Evolutionary conservation across 192 early-diverging fungal genomes (phyloP).

Genomic region (Funneliformis geosporum): DNA sequence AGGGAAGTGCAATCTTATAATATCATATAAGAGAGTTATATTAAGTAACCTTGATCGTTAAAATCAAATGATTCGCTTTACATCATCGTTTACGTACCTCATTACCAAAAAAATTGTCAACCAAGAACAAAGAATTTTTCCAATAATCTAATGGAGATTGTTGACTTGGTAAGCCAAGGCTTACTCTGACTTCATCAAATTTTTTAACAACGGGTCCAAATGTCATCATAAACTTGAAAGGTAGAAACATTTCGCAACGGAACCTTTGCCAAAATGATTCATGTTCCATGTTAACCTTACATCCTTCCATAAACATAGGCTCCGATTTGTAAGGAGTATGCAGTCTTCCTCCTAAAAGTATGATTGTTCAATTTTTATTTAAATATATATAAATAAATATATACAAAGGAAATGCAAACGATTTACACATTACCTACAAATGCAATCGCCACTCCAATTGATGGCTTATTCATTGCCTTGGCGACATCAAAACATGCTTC

Average conservation of each 20-base stretch:
- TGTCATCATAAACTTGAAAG: neutral
- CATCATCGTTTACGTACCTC: neutral
- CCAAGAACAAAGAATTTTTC: neutral
- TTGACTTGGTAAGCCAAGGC: neutral
- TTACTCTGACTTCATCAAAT: neutral
- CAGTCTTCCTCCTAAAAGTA: neutral
- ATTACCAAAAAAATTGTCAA: conserved; percentile 5
- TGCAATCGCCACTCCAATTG: neutral
- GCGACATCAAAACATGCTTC: conserved; percentile 13
- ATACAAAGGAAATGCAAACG: neutral
- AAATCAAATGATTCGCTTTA: too few relatives aligned
- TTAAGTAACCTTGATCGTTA: too few relatives aligned
- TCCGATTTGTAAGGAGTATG: conserved; percentile 1
- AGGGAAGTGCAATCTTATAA: neutral
- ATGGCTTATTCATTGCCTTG: neutral
- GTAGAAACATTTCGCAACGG: neutral
- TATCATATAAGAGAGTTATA: too few relatives aligned
- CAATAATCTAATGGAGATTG: neutral
- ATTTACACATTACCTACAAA: neutral
- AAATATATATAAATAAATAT: too few relatives aligned
- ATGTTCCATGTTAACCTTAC: conserved; percentile 1
- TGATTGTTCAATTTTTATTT: too few relatives aligned
- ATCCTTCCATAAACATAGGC: neutral
- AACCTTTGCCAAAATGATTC: conserved; percentile 15
- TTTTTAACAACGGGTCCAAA: too few relatives aligned